Evolutionary conservation across 306 rosid genomes (phyloP), one percentile per base, ranked within the genome.

Genomic region (Fragaria nilgerrensis): DNA sequence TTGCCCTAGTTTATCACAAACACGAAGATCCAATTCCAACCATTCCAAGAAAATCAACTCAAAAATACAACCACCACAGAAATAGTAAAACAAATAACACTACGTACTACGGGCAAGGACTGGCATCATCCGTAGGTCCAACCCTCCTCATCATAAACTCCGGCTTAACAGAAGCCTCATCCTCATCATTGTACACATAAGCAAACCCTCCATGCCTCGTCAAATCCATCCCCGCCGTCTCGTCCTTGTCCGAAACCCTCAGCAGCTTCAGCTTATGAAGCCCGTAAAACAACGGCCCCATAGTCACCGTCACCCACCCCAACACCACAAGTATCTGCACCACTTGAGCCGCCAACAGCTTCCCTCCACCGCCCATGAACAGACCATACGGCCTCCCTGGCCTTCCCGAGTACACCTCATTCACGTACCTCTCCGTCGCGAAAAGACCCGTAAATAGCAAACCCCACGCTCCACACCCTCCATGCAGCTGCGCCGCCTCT

Each of bases 381-480:
- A 82, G 36, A 56, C 97, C 96, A 53, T 74, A 85, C 6, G 92
- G 89, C 75, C 94, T 81, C 36, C 84, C 85, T 0, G 23, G 5
- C 44, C 19, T 50, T 5, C 75, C 69, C 0, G 79, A 34, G 66
- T 93, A 93, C 34, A 86, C 85, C 76, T 93, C 90, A 0, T 23
- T 71, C 73, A 93, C 93, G 47, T 88, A 93, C 9, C n/a, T 56
- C 68, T 73, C 1, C 19, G 78, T 83, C 0, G 96, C 96, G 7
- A 93, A 89, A 63, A 93, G 19, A 1, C 96, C 94, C 0, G 96
- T 93, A 81, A 90, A 93, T 45, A 93, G 9, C 3, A 93, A 32
- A 0, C 97, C 97, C 96, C 94, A 93, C 64, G 91, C 89, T 7
- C 97, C 96, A 10, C 97, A 93, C 34, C 96, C 96, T 0, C 96